These are phyloP conservation scores for Ensete glaucum DNA, from an alignment of 176 grass and related monocot genomes.

Conservation along the genomic window DNA sequence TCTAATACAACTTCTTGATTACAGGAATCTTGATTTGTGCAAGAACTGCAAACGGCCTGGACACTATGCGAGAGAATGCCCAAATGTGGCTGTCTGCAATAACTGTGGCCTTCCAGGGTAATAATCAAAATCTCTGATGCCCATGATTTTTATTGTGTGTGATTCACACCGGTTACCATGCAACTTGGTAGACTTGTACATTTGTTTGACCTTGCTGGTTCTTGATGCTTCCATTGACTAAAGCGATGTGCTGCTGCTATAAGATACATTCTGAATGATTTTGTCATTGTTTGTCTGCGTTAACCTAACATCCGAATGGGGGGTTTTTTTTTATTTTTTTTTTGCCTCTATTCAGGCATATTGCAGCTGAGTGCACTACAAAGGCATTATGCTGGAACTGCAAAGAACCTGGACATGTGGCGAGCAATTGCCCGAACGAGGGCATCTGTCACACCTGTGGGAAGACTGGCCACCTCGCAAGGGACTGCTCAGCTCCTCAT, in stretches of 20 bases:
- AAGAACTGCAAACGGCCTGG: conserved; percentile 97
- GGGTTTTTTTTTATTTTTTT: no score
- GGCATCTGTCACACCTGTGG: conserved; percentile 97
- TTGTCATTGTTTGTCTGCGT: conserved; percentile 1
- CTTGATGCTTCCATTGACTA: neutral
- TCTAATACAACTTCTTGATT: neutral
- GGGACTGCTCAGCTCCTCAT: conserved; percentile 62
- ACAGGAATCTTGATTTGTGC: conserved; percentile 68
- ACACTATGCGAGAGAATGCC: conserved; percentile 93
- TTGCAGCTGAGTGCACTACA: conserved; percentile 80
- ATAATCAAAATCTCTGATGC: conserved; percentile 20
- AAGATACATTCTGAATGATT: neutral
- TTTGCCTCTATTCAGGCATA: conserved; percentile 44
- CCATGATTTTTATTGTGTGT: neutral
- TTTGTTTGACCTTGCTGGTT: neutral
- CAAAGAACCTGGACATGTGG: conserved; percentile 89
- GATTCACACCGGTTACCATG: neutral
- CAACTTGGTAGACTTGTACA: neutral
- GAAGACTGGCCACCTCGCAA: conserved; percentile 78
- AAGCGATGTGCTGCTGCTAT: neutral
- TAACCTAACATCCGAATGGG: neutral
- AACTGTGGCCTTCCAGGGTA: conserved; percentile 91
- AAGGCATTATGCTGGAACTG: conserved; percentile 97
- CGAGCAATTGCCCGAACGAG: conserved; percentile 86
- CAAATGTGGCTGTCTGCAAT: conserved; percentile 87